Evolutionary conservation across 2,329 filamentous ascomycete genomes (phyloP).

Genomic region (Penicillium brasilianum): DNA sequence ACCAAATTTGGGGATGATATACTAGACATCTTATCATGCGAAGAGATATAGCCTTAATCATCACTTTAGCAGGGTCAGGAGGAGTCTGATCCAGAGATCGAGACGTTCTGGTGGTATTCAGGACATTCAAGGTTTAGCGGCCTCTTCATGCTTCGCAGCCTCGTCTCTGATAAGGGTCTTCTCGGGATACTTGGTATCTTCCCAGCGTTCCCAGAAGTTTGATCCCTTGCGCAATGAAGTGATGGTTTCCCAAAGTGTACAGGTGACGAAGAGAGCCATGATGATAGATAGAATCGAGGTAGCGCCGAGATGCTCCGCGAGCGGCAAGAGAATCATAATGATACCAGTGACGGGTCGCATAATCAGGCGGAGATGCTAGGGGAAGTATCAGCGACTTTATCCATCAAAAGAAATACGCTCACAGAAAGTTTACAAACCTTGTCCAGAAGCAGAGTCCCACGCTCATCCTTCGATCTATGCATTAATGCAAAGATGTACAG

Average conservation of each 20-base stretch:
- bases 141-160: background rate
- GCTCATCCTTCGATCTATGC: constrained; percentile 48
- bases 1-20: background rate
- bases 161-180: background rate
- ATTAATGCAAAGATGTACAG: constrained; percentile 46
- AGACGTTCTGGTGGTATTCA: background rate
- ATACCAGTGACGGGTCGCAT: constrained; percentile 44
- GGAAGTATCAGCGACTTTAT: constrained; percentile 24
- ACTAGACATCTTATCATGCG: background rate
- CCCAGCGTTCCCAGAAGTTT: constrained; percentile 38
- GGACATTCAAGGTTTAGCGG: background rate
- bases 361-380: constrained; percentile 27
- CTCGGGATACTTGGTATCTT: constrained; percentile 36
- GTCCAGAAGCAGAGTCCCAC: constrained; percentile 36
- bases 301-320: constrained; percentile 35
- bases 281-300: constrained; percentile 50
- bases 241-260: constrained; percentile 54
- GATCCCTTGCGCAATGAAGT: constrained; percentile 32
- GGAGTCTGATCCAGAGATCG: too few relatives aligned
- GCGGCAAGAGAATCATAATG: constrained; percentile 44
- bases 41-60: too few relatives aligned
- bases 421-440: constrained; percentile 28
- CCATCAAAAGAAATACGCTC: background rate
- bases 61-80: too few relatives aligned
- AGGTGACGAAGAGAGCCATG: constrained; percentile 51